Base-by-base conservation (phyloP, 2,329 filamentous ascomycete genomes). In the Fusarium citri region DNA sequence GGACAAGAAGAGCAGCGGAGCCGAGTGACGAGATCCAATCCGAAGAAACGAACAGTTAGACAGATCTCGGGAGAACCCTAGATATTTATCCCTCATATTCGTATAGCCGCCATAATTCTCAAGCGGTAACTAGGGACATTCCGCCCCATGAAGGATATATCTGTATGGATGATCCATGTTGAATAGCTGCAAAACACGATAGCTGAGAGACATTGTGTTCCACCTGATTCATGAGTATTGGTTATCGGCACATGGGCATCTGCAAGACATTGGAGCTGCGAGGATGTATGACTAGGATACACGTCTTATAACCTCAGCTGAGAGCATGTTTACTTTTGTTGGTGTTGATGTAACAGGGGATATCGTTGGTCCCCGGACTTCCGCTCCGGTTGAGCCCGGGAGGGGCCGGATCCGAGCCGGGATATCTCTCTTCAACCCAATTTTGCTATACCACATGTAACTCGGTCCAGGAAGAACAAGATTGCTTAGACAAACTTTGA, bases 81-180 rank as follows among this genome's bases (percentile, higher is more conserved):
- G 34, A 25, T 62, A 69, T 69, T 72, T 71, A 71, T 71, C 61
- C 54, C 48, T 61, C 54, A 54, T 40, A 10, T 23, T 23, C 16
- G 34, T 45, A 54, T 23, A 42, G 30, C 22, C 10, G 5, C 34
- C 54, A 43, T 26, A 41, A 30, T 8, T 51, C 6, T 26, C 37
- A n/a, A 28, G 43, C 25, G 42, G 54, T 34, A 59, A 51, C 25
- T 55, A 46, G 34, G 37, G 37, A 51, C 34, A 59, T 59, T 42
- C 56, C 56, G 41, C 46, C 50, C 57, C 61, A 53, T 55, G 47
- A 37, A 37, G 61, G 54, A 62, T 54, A 61, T 56, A 55, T 47
- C 34, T 41, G 57, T 63, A 59, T 66, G 69, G 68, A 43, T 71
- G 41, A 69, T 64, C 69, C 68, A 71, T 71, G 69, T 69, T 34